Evolutionary conservation across 2,329 filamentous ascomycete genomes (phyloP).

Genomic region (Lachnellula arida): DNA sequence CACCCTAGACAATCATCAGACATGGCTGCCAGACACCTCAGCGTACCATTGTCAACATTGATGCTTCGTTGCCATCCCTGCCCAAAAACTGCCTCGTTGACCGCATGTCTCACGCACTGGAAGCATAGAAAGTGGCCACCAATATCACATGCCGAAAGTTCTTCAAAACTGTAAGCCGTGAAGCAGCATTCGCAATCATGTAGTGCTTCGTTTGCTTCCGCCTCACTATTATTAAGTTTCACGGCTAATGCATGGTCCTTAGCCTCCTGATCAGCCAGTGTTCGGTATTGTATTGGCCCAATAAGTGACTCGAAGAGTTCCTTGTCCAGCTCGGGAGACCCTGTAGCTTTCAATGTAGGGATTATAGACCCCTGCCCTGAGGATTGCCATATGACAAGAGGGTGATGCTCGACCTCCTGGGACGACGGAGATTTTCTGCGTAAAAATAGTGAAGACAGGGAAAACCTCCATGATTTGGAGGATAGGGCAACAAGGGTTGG

Average conservation of each 20-base stretch:
- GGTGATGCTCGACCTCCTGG: conserved; percentile 54
- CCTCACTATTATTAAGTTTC: conserved; percentile 53
- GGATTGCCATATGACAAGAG: conserved; percentile 57
- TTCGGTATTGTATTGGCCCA: conserved; percentile 44
- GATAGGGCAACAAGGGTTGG: conserved; percentile 64
- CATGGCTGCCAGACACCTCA: conserved; percentile 78
- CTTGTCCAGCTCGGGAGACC: conserved; percentile 57
- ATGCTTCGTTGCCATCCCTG: conserved; percentile 86
- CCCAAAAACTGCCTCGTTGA: conserved; percentile 85
- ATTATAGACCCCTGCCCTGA: conserved; percentile 50
- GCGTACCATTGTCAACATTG: conserved; percentile 64
- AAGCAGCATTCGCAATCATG: conserved; percentile 80
- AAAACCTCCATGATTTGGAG: conserved; percentile 72
- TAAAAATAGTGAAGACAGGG: conserved; percentile 65
- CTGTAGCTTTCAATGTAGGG: conserved; percentile 62
- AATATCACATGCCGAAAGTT: conserved; percentile 65
- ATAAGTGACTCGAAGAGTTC: conserved; percentile 58
- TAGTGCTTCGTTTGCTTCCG: conserved; percentile 50
- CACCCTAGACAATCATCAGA: conserved; percentile 67
- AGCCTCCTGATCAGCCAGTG: conserved; percentile 41
- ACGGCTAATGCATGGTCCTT: conserved; percentile 50
- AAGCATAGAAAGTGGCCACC: conserved; percentile 73
- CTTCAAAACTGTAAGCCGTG: conserved; percentile 64
- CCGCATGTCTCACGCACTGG: conserved; percentile 73
- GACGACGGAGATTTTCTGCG: conserved; percentile 54